Evolutionary conservation across 306 rosid species (phyloP).

Genomic region (Oxytropis ochrocephala): DNA sequence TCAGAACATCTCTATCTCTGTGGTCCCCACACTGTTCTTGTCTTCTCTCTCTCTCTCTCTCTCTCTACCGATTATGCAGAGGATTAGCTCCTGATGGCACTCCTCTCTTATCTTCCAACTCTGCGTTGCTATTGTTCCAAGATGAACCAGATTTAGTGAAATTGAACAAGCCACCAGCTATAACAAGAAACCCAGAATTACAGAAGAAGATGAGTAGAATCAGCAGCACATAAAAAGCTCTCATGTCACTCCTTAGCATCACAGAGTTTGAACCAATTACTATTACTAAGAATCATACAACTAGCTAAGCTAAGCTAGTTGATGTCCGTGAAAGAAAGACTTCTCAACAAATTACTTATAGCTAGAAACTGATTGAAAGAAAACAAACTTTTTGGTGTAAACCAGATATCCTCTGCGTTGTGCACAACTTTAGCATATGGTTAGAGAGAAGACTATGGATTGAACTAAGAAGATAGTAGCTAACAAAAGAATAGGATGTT

Average conservation of each 20-base stretch:
- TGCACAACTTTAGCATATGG: no score
- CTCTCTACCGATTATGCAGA: slow-evolving; percentile 50
- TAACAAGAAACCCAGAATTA: slow-evolving; percentile 30
- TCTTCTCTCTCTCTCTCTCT: background rate
- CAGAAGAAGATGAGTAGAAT: slow-evolving; percentile 40
- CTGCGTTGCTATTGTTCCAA: background rate
- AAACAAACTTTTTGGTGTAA: background rate
- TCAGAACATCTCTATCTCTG: background rate
- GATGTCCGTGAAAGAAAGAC: background rate
- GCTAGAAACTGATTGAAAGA: background rate
- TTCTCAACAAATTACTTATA: background rate
- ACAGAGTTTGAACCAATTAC: background rate
- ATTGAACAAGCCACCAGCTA: slow-evolving; percentile 29
- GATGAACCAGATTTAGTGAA: background rate
- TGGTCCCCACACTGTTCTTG: background rate
- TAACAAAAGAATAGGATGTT: background rate
- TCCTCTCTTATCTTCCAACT: slow-evolving; percentile 46
- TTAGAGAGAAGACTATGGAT: background rate
- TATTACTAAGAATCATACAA: background rate
- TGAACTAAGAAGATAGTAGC: background rate
- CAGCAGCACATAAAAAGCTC: slow-evolving; percentile 29
- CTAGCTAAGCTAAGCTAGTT: background rate
- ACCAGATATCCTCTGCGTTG: no score
- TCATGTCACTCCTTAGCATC: slow-evolving; percentile 25
- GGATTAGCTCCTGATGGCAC: slow-evolving; percentile 64